phyloP scores from a whole-genome alignment of 208 protist species.

The Tritrichomonas musculus region DNA sequence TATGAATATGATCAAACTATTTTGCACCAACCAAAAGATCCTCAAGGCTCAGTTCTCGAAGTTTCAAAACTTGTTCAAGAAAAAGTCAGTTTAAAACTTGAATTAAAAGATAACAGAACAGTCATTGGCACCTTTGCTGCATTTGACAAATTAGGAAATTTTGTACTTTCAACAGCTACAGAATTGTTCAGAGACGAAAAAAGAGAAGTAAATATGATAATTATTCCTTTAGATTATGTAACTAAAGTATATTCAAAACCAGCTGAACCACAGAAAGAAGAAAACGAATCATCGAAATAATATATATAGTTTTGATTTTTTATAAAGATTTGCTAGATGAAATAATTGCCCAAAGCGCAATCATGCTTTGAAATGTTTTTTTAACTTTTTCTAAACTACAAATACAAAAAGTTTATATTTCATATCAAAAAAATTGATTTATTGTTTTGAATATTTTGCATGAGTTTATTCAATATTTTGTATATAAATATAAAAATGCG shows the following conservation, averaged over 20 bases:
- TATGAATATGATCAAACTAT: background rate
- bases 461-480: too few species aligned
- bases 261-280: background rate
- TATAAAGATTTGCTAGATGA: too few species aligned
- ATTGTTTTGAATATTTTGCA: too few species aligned
- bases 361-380: too few species aligned
- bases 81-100: background rate
- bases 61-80: background rate
- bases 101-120: background rate
- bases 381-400: too few species aligned
- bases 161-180: background rate
- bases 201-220: background rate
- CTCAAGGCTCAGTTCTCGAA: background rate
- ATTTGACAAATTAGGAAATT: constrained; percentile 27
- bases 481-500: too few species aligned
- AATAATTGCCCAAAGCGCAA: too few species aligned
- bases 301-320: too few species aligned
- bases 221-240: background rate
- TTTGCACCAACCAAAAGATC: background rate
- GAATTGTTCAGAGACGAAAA: background rate
- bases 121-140: background rate
- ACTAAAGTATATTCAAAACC: background rate
- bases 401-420: too few species aligned
- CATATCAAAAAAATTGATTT: too few species aligned
- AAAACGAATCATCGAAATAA: too few species aligned